Base-by-base conservation (phyloP, 2,329 filamentous ascomycete genomes). In the Fusarium humuli region DNA sequence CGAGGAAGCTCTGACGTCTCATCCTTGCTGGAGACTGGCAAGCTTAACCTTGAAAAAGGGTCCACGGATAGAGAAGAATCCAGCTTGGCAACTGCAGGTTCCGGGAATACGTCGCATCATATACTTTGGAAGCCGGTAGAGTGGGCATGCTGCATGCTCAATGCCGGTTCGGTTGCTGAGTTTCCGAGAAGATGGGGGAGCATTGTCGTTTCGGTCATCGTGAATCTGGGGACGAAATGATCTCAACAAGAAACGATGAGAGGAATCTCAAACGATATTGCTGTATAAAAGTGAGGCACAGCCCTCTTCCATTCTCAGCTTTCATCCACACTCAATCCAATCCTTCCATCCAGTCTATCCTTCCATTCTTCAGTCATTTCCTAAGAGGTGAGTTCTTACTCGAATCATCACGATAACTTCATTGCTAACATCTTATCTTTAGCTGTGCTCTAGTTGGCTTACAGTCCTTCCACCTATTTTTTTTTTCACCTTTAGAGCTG, bases 391-490 rank as follows among this genome's bases (percentile, higher is more conserved):
- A 72, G 61, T 9, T 8, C 23, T 29, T 14, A 13, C 42, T 25
- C 13, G 11, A 13, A 14, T 18, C 2, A 47, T 7, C 12, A 14
- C 20, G 11, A 34, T 45, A 34, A 1, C 22, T 16, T 53, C 32
- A 42, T 41, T 42, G 23, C 45, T 55, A 23, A 62, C 45, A 20
- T 37, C 30, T 4, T 20, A 27, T 32, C 27, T 23, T 4, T 6
- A 71, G 69, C 69, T 71, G 69, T 65, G 69, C 69, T 71, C 69
- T 53, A 61, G 34, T 68, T 61, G 56, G 56, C 60, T 66, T 71
- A 16, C 68, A 44, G 57, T 71, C 69, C 34, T 71, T 71, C 56
- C 42, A 62, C 14, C 9, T 16, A 20, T 42, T 37, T 37, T 16
- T 37, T 16, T n/a, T 57, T 59, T 60, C 57, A 37, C 30, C 53